These are phyloP conservation scores for Coriaria nepalensis DNA, from an alignment of 306 rosid genomes.

Conservation along the genomic window DNA sequence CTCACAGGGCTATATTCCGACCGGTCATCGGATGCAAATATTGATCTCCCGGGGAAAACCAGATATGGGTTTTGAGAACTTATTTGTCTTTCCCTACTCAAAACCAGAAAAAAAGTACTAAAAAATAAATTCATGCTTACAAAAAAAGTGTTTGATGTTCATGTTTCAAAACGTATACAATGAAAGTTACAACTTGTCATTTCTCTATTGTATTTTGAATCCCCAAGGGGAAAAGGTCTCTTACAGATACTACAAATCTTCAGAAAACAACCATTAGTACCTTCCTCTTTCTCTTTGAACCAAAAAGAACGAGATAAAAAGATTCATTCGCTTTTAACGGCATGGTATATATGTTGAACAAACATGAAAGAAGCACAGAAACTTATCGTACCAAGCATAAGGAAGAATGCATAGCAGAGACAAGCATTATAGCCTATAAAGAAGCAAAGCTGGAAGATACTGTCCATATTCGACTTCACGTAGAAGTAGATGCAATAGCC, in stretches of 20 bases:
- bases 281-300: neutral
- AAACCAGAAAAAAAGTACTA: too few species aligned
- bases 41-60: too few species aligned
- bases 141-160: too few species aligned
- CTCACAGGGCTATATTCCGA: too few species aligned
- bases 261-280: neutral
- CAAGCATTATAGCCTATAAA: conserved; percentile 77
- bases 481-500: conserved; percentile 57
- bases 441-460: conserved; percentile 58
- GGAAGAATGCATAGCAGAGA: conserved; percentile 68
- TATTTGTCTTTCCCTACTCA: too few species aligned
- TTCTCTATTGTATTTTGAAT: neutral
- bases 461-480: conserved; percentile 53
- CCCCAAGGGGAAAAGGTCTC: neutral
- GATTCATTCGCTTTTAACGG: conserved; percentile 71
- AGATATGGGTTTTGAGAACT: too few species aligned
- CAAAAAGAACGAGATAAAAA: conserved; percentile 2
- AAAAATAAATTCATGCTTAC: too few species aligned
- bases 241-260: conserved; percentile 3
- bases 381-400: conserved; percentile 59
- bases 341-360: conserved; percentile 44
- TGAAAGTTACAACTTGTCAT: neutral
- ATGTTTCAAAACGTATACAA: neutral
- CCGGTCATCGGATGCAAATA: too few species aligned
- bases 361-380: conserved; percentile 54